These are phyloP conservation scores for Alternaria triticimaculans DNA, from an alignment of 2,329 filamentous ascomycete species.

Conservation along the genomic window DNA sequence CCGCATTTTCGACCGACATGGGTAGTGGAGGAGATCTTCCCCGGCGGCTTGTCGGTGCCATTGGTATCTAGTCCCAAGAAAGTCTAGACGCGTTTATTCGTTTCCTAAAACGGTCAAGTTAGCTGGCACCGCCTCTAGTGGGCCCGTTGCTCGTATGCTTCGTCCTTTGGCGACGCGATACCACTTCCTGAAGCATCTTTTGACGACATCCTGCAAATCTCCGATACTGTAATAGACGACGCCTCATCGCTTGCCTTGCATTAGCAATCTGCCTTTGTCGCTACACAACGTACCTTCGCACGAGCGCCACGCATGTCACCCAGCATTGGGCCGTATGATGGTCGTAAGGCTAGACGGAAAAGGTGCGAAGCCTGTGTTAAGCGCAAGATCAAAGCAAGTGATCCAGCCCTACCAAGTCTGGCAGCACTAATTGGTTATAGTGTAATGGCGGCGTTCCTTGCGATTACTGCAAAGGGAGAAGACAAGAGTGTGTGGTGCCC, in stretches of 20 bases:
- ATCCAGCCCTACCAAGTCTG: not conserved
- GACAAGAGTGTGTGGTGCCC: conserved; percentile 18
- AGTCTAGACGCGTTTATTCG: conserved; percentile 26
- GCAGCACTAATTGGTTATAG: conserved; percentile 12
- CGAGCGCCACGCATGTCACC: conserved; percentile 13
- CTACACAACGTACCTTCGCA: not conserved
- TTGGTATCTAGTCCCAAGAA: conserved; percentile 1
- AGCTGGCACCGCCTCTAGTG: not conserved
- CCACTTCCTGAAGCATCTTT: not conserved
- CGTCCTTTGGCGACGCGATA: not conserved
- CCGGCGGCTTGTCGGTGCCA: not conserved
- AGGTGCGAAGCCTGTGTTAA: conserved; percentile 34
- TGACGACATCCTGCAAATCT: not conserved
- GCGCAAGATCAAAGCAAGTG: conserved; percentile 33
- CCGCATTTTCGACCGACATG: not conserved
- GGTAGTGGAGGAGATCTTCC: not conserved
- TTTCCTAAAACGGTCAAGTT: conserved; percentile 21
- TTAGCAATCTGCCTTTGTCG: not conserved
- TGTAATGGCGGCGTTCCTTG: conserved; percentile 35
- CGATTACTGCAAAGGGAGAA: conserved; percentile 24
- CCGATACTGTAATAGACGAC: not conserved
- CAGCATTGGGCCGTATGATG: conserved; percentile 34
- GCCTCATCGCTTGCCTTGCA: not conserved
- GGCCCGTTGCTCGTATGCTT: not conserved
- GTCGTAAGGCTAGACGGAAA: conserved; percentile 35